Evolutionary conservation across 2,329 filamentous ascomycete species (phyloP), one percentile per base, ranked within the genome.

Genomic region (Aureobasidium musti): DNA sequence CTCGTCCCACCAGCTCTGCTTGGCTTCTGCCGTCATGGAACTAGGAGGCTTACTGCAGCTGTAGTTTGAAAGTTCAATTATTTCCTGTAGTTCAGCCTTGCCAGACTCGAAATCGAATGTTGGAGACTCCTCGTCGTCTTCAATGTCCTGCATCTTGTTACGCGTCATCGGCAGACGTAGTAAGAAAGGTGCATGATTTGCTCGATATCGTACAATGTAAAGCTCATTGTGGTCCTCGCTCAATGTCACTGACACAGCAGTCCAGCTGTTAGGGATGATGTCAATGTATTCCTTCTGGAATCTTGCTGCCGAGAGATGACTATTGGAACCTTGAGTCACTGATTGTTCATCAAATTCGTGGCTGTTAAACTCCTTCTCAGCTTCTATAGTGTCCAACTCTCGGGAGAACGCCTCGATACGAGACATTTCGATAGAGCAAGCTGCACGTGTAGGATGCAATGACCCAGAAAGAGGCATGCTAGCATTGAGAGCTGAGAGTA

Each of bases 1-100:
- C 74, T 93, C 90, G 5, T 85, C 86, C 93, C 95, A 99, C 95
- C 95, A 99, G 54, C 88, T 88, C 45, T 86, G 86, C 75, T 91
- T 92, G 33, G 90, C 88, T 41, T 88, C 89, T 75, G 90, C 91
- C 54, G 86, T 84, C 10, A 84, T 88, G 76, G 92, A 89, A 69
- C 92, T 88, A 33, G 89, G 85, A 2, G 85, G 82, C 57, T 83
- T 84, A 74, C 97, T 92, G 66, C 93, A 93, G 68, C 89, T 96
- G 69, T 89, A 86, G 75, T 98, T 97, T 52, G 92, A 92, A 7
- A 87, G 81, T 68, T 86, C 81, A 71, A 98, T 91, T 23, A 99
- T 92, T 28, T 96, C 90, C 23, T 88, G 81, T 69, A 99, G 85
- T 75, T 97, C 92, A 7, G 85, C 79, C 66, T 89, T 89, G 1